Percentiles rank a stretch among this genome's conserved stretches.
Conservation (phyloP, 257 asterid genomes). For the Thymus quinquecostatus region DNA sequence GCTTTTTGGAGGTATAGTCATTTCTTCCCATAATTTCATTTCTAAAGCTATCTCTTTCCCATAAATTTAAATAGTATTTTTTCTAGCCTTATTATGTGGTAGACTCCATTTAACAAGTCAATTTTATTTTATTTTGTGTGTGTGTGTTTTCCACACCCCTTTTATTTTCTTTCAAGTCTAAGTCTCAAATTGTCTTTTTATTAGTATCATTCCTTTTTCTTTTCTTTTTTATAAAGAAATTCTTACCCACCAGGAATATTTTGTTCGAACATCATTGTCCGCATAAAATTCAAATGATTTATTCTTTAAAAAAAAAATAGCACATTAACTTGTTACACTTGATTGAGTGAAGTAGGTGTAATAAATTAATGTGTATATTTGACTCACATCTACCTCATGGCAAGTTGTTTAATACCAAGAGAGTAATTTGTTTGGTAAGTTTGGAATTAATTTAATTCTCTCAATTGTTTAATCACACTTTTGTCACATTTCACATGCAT, state of each 20-base stretch:
- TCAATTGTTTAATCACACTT: no score
- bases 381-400: no score
- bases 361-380: no score
- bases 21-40: neutral
- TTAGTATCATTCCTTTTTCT: neutral
- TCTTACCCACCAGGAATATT: neutral
- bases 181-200: conserved; percentile 6
- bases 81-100: neutral
- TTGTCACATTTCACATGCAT: no score
- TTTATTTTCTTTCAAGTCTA: neutral
- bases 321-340: no score
- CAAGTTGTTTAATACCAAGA: no score
- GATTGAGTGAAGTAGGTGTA: no score
- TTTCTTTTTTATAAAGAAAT: no score
- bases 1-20: neutral
- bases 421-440: no score
- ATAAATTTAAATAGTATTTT: neutral
- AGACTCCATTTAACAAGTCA: conserved; percentile 13
- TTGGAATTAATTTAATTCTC: no score
- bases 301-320: no score
- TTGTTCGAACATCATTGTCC: neutral
- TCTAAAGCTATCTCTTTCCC: neutral
- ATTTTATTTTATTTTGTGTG: conserved; percentile 2
- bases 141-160: neutral
- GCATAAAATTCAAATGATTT: neutral